These are phyloP conservation scores for Nakazawaea wickerhamii DNA, from an alignment of 805 yeast genomes.

Conservation along the genomic window DNA sequence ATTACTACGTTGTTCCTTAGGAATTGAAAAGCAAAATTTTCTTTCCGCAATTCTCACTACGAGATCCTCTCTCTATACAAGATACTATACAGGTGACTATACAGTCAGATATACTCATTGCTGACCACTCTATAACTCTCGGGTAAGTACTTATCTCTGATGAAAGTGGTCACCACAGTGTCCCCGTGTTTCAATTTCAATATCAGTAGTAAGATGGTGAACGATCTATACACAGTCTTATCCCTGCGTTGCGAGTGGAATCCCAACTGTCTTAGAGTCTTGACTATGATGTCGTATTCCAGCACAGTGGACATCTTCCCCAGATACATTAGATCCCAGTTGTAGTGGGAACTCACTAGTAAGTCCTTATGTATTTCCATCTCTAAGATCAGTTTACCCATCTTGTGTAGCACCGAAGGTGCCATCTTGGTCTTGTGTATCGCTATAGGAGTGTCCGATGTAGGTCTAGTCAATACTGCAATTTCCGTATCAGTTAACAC, in stretches of 20 bases:
- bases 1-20: too few relatives aligned
- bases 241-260: background rate
- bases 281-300: background rate
- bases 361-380: background rate
- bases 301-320: background rate
- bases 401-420: background rate
- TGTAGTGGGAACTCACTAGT: background rate
- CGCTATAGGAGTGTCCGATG: background rate
- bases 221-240: background rate
- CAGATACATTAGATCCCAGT: background rate
- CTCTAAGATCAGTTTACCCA: background rate
- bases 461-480: background rate
- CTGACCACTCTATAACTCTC: constrained; percentile 4
- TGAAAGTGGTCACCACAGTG: background rate
- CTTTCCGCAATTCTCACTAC: too few relatives aligned
- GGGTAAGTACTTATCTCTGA: background rate
- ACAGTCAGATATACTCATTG: constrained; percentile 1
- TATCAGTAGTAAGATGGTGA: constrained; percentile 1
- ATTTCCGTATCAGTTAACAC: background rate
- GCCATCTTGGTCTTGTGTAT: background rate
- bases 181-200: constrained; percentile 1
- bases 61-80: background rate
- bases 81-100: background rate
- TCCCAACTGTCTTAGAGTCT: background rate
- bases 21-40: too few relatives aligned